A percentile compares a stretch with the other conserved stretches of the same genome.
These are phyloP conservation scores for Azolla pinnata DNA, from an alignment of 75 land plant species.

Conservation along the genomic window DNA sequence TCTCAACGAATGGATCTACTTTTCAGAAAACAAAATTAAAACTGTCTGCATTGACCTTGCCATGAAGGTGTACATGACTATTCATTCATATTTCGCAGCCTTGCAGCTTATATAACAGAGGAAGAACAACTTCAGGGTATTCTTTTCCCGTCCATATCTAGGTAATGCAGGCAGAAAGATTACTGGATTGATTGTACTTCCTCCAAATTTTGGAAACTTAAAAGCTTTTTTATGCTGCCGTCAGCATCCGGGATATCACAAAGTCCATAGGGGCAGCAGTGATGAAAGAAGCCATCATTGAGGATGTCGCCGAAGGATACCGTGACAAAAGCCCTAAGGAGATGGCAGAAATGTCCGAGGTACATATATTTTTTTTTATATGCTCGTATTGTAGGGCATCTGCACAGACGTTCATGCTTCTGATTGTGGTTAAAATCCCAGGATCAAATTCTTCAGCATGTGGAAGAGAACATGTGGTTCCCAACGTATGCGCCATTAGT, in stretches of 20 bases:
- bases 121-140: conserved; percentile 68
- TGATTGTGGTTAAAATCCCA: conserved; percentile 17
- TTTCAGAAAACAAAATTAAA: too few species aligned
- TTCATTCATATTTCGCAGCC: conserved; percentile 35
- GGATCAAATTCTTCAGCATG: conserved; percentile 52
- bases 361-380: conserved; percentile 23
- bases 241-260: conserved; percentile 87
- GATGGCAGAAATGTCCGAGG: conserved; percentile 48
- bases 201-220: too few species aligned
- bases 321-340: conserved; percentile 64
- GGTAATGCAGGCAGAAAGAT: conserved; percentile 26
- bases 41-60: too few species aligned
- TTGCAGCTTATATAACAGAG: conserved; percentile 83
- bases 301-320: conserved; percentile 91
- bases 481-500: conserved; percentile 76
- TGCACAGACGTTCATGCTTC: conserved; percentile 1
- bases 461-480: conserved; percentile 81
- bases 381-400: too few species aligned
- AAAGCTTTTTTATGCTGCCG: neutral
- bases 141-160: conserved; percentile 78
- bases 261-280: conserved; percentile 86
- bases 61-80: too few species aligned
- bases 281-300: conserved; percentile 71
- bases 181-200: neutral
- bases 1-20: too few species aligned